phyloP scores from a whole-genome alignment of 306 rosid genomes.

The Chamaecrista fasciculata region DNA sequence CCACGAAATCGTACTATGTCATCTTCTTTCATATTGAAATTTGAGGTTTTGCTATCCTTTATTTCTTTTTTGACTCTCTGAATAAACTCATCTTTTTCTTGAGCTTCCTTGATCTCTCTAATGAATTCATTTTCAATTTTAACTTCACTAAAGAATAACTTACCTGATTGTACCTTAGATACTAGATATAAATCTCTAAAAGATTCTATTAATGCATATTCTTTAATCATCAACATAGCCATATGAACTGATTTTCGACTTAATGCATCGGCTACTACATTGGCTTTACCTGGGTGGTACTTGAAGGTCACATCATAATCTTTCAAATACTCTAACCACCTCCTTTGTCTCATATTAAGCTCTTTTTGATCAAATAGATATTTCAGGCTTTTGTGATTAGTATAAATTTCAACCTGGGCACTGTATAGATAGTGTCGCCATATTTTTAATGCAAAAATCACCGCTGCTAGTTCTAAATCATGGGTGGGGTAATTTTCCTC shows the following conservation, averaged over 20 bases:
- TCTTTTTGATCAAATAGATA: neutral
- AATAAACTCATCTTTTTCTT: neutral
- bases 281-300: neutral
- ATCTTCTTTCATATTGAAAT: neutral
- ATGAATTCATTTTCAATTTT: no score
- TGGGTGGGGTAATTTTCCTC: no score
- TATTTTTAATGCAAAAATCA: neutral
- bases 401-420: neutral
- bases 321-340: neutral
- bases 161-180: neutral
- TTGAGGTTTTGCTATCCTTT: neutral
- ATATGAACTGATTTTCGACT: no score
- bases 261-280: neutral
- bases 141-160: no score
- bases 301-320: neutral
- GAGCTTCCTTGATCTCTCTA: no score
- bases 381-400: neutral
- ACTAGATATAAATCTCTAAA: neutral
- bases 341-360: neutral
- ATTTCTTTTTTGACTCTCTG: neutral
- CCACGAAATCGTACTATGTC: neutral
- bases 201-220: neutral
- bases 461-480: neutral
- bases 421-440: neutral
- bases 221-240: no score